These are phyloP conservation scores for Beauveria sp. DNA, from an alignment of 2,329 filamentous ascomycete species.

Conservation along the genomic window DNA sequence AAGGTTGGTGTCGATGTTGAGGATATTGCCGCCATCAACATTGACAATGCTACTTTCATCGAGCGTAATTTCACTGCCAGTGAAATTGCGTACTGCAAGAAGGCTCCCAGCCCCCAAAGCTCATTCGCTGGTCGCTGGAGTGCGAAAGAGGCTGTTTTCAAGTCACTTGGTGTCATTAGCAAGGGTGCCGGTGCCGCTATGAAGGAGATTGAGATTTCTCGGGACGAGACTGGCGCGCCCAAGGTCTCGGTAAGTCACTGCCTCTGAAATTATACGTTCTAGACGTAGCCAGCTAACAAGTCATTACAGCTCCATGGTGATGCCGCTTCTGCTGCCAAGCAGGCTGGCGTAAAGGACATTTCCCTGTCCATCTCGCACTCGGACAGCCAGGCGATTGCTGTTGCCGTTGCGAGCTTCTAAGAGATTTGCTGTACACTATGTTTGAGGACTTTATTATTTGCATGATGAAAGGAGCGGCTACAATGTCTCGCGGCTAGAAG, in stretches of 20 bases:
- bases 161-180: constrained; percentile 81
- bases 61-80: constrained; percentile 85
- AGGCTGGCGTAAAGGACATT: constrained; percentile 80
- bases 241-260: constrained; percentile 65
- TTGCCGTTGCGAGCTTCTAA: constrained; percentile 79
- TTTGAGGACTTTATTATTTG: constrained; percentile 1
- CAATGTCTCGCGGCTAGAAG: not conserved
- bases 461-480: constrained; percentile 1
- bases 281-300: constrained; percentile 28
- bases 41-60: constrained; percentile 88
- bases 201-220: constrained; percentile 89
- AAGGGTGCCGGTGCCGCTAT: constrained; percentile 83
- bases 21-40: constrained; percentile 77
- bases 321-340: constrained; percentile 73
- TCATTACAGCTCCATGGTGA: constrained; percentile 68
- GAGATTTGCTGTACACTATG: constrained; percentile 5
- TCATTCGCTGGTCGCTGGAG: constrained; percentile 95
- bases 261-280: not conserved
- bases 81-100: constrained; percentile 81
- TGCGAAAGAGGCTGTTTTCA: constrained; percentile 98
- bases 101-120: constrained; percentile 71
- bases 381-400: constrained; percentile 86
- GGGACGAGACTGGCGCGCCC: constrained; percentile 74
- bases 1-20: constrained; percentile 94
- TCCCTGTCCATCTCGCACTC: constrained; percentile 95